Base-by-base conservation (phyloP, 2,329 filamentous ascomycete genomes). In the Trichoderma pleuroti region DNA sequence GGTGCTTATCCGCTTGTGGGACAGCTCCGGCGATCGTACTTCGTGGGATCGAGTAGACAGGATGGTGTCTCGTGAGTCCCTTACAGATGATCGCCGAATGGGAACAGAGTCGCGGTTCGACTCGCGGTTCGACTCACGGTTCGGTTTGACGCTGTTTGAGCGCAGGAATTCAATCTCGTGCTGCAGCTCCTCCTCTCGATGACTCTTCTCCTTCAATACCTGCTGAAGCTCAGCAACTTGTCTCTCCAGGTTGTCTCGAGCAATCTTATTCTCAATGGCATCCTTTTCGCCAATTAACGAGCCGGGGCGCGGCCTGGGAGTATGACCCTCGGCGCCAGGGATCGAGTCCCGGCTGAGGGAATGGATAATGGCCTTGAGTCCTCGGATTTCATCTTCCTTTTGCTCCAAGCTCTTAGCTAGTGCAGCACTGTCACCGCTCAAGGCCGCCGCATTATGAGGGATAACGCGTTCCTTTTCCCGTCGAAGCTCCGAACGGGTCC, bases 351-450 rank as follows among this genome's bases (percentile, higher is more conserved):
- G 88, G 79, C 94, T 97, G 46, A 99, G 86, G 21, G 93, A 97
- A 81, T 98, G 95, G 72, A 99, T 98, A 78, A 99, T 98, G 56
- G 96, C 95, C 81, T 98, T 99, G 74, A 99, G 87, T 60, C 96
- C 96, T 73, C 95, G 89, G 77, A 99, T 98, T 83, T 99, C 96
- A 76, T 99, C 96, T 77, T 99, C 95, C 79, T 97, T 96, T 78
- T 97, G 92, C 78, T 97, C 94, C 34, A 98, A 82, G 73, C 97
- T 94, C 80, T 93, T 93, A 56, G 88, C 86, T 60, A 84, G 80
- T 28, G 85, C 82, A 11, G 83, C 80, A 2, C 85, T 84, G 12
- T 85, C 84, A 30, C 78, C 80, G 66, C 78, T 80, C 66, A 61
- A 34, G 42, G 56, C 56, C 9, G 66, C 42, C 14, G 39, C 14